Evolutionary conservation across 257 asterid genomes (phyloP).

Genomic region (Mitragyna speciosa): DNA sequence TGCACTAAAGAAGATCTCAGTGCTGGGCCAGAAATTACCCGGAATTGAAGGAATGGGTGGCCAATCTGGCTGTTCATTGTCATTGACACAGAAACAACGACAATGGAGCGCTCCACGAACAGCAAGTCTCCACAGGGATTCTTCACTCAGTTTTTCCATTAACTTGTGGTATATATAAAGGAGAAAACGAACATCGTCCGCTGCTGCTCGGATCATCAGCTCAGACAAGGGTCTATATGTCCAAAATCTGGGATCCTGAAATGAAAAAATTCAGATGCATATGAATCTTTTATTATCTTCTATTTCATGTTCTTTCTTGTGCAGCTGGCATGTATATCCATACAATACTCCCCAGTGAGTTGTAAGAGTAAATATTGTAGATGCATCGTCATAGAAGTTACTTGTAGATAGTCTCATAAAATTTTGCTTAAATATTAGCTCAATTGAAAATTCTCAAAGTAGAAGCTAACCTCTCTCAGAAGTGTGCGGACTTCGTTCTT

Average conservation of each 20-base stretch:
- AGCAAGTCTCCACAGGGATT: conserved; percentile 15
- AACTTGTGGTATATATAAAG: conserved; percentile 12
- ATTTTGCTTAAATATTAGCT: not conserved
- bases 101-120: conserved; percentile 15
- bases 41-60: conserved; percentile 4
- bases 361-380: too few relatives aligned
- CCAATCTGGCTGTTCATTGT: not conserved
- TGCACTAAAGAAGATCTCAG: not conserved
- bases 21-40: not conserved
- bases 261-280: not conserved
- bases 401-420: too few relatives aligned
- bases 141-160: conserved; percentile 13
- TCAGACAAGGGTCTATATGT: conserved; percentile 15
- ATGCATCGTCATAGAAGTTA: too few relatives aligned
- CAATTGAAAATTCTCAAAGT: not conserved
- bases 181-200: conserved; percentile 17
- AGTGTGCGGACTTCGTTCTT: conserved; percentile 3
- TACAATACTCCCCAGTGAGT: too few relatives aligned
- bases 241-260: conserved; percentile 23
- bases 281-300: too few relatives aligned
- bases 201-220: conserved; percentile 23
- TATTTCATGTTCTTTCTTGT: too few relatives aligned
- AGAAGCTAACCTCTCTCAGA: not conserved
- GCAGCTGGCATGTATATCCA: too few relatives aligned
- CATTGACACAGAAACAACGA: conserved; percentile 19